These are phyloP conservation scores for Penicillium robsamsonii DNA, from an alignment of 495 filamentous ascomycete genomes.

Conservation along the genomic window DNA sequence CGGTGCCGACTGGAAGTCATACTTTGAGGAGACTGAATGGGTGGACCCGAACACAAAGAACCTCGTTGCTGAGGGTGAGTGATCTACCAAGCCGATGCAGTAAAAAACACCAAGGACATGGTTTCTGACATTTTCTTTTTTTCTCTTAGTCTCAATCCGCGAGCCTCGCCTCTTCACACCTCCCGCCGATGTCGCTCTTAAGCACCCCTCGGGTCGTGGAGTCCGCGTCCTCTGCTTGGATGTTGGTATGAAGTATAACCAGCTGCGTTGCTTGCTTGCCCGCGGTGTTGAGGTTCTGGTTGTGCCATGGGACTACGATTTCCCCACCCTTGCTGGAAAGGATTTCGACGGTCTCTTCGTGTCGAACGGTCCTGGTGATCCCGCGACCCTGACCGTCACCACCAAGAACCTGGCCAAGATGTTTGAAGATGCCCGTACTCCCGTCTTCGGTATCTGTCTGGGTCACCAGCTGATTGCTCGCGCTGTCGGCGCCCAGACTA, in stretches of 20 bases:
- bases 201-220: constrained; percentile 81
- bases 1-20: constrained; percentile 56
- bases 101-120: background rate
- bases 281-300: constrained; percentile 94
- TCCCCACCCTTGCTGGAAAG: constrained; percentile 66
- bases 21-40: constrained; percentile 81
- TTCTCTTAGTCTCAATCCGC: constrained; percentile 73
- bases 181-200: constrained; percentile 58
- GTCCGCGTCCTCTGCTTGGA: constrained; percentile 89
- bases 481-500: constrained; percentile 81
- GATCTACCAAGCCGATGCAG: background rate
- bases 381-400: constrained; percentile 73
- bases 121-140: constrained; percentile 9
- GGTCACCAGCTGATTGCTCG: constrained; percentile 93
- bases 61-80: constrained; percentile 88
- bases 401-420: constrained; percentile 71
- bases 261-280: constrained; percentile 84
- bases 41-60: constrained; percentile 88
- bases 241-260: constrained; percentile 96
- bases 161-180: constrained; percentile 80
- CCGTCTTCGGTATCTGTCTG: constrained; percentile 95
- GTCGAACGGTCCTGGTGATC: constrained; percentile 96
- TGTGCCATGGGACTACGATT: constrained; percentile 94
- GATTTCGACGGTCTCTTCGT: constrained; percentile 96
- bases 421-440: constrained; percentile 70